phyloP scores from a whole-genome alignment of 208 protist genomes.

The Trichomonas gallinae region DNA sequence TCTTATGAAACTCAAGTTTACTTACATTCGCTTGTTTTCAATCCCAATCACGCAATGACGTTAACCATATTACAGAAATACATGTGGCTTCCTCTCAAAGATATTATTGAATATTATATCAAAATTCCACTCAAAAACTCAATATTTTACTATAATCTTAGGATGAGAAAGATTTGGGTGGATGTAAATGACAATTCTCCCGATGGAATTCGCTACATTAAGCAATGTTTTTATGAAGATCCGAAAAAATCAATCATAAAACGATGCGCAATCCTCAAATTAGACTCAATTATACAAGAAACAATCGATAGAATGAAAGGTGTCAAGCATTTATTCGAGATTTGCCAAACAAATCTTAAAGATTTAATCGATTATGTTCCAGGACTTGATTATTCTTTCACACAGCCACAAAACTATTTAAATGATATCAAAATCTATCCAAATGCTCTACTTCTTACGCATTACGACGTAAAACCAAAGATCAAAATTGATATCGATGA shows the following conservation, averaged over 20 bases:
- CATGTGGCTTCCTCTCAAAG: not conserved
- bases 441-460: not conserved
- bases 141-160: not conserved
- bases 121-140: not conserved
- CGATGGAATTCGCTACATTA: not conserved
- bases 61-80: not conserved
- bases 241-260: not conserved
- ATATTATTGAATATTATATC: not conserved
- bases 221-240: not conserved
- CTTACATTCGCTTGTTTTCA: not conserved
- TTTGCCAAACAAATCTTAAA: not conserved
- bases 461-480: not conserved
- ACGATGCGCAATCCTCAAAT: not conserved
- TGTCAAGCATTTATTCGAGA: not conserved
- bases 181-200: not conserved
- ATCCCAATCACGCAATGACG: not conserved
- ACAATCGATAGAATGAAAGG: not conserved
- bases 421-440: not conserved
- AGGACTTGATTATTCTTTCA: not conserved
- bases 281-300: not conserved
- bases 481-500: not conserved
- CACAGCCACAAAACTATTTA: not conserved
- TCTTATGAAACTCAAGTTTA: not conserved
- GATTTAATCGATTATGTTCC: not conserved
- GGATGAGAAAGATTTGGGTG: not conserved